Percentiles rank a stretch among this genome's conserved stretches.
Evolutionary conservation across 495 filamentous ascomycete species (phyloP).

Genomic region (Aspergillus kassunensis): DNA sequence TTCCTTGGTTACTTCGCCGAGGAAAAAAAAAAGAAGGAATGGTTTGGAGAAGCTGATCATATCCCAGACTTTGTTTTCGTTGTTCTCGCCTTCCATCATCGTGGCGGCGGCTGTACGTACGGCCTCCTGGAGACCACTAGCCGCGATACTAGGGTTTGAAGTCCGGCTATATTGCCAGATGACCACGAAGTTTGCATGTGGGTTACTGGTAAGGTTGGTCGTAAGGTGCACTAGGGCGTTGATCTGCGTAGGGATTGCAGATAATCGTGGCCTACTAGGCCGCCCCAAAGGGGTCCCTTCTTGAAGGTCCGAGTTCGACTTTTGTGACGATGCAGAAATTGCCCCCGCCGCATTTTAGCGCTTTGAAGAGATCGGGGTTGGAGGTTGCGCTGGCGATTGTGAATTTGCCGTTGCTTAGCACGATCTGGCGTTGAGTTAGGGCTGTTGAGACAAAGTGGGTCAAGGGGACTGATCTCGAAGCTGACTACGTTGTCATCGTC

Average conservation of each 20-base stretch:
- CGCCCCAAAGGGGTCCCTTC: slow-evolving; percentile 37
- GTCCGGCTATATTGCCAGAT: neutral
- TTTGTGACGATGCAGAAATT: slow-evolving; percentile 57
- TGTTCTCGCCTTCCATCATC: too few relatives aligned
- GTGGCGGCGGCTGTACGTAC: too few relatives aligned
- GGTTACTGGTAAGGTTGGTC: slow-evolving; percentile 6
- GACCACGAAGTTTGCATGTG: slow-evolving; percentile 3
- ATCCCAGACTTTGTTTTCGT: neutral
- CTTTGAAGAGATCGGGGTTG: slow-evolving; percentile 38
- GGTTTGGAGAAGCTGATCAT: neutral
- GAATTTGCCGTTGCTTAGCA: neutral
- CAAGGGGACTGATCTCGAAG: slow-evolving; percentile 22
- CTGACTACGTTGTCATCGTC: neutral
- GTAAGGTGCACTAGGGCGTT: slow-evolving; percentile 5
- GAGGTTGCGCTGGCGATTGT: slow-evolving; percentile 11
- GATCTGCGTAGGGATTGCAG: neutral
- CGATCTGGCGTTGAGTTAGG: neutral
- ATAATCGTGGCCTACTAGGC: slow-evolving; percentile 16
- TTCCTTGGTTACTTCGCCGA: neutral
- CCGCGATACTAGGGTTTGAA: neutral
- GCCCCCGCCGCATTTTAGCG: slow-evolving; percentile 43
- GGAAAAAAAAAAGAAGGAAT: neutral
- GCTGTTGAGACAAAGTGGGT: neutral
- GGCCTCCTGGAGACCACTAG: neutral
- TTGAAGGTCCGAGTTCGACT: slow-evolving; percentile 37